phyloP scores from a whole-genome alignment of 306 rosid genomes.

The Inga leiocalycina region DNA sequence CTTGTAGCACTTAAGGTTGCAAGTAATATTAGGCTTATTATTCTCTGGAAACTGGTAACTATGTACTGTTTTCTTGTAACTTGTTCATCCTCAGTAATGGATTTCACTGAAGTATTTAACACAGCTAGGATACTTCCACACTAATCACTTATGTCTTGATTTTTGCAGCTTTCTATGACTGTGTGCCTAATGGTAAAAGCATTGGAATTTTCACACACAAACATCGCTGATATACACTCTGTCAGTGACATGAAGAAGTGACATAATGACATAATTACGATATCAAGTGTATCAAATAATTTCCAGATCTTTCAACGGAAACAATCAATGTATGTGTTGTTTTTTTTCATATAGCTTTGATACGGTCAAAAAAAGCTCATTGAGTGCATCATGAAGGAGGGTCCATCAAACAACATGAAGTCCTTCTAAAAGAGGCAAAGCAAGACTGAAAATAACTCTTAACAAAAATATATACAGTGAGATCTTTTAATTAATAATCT shows the following conservation, averaged over 20 bases:
- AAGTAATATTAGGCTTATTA: neutral
- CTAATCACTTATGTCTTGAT: neutral
- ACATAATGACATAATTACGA: neutral
- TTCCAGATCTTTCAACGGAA: neutral
- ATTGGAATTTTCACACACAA: too few relatives aligned
- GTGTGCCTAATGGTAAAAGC: neutral
- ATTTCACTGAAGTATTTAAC: neutral
- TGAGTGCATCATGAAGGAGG: too few relatives aligned
- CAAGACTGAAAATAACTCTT: too few relatives aligned
- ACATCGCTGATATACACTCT: neutral
- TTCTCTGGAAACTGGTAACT: neutral
- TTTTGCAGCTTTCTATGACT: neutral
- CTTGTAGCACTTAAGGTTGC: conserved; percentile 16
- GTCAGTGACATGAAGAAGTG: neutral
- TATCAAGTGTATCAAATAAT: neutral
- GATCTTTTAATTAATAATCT: too few relatives aligned
- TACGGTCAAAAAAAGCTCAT: neutral
- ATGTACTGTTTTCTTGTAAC: neutral
- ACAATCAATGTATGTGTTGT: neutral
- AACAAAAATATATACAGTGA: too few relatives aligned
- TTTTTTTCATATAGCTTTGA: too few relatives aligned
- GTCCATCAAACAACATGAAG: too few relatives aligned
- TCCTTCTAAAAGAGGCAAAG: too few relatives aligned
- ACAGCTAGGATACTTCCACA: neutral
- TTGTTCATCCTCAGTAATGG: neutral